phyloP scores from a whole-genome alignment of 2,329 filamentous ascomycete genomes.

The Pezizomycotina sp. region DNA sequence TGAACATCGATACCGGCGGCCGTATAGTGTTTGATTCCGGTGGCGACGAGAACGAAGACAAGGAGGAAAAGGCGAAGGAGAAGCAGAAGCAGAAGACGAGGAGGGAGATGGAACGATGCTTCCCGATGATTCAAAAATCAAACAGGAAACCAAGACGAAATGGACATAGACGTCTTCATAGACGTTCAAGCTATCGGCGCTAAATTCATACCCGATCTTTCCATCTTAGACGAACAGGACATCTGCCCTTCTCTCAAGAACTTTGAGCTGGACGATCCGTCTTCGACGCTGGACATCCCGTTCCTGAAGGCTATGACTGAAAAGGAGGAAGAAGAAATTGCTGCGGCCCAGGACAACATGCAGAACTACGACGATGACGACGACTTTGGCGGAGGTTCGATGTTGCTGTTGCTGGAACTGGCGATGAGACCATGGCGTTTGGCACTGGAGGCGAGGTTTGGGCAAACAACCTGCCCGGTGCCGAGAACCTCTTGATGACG shows the following conservation, averaged over 20 bases:
- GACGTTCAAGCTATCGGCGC: constrained; percentile 58
- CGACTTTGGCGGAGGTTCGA: constrained; percentile 59
- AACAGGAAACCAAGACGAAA: constrained; percentile 31
- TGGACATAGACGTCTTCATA: constrained; percentile 50
- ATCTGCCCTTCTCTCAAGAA: constrained; percentile 89
- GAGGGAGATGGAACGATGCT: constrained; percentile 29
- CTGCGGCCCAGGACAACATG: constrained; percentile 41
- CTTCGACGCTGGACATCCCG: constrained; percentile 68
- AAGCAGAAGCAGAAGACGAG: constrained; percentile 29
- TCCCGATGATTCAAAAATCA: constrained; percentile 28
- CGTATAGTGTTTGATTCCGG: constrained; percentile 97
- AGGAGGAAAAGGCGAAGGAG: constrained; percentile 11
- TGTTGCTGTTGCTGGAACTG: constrained; percentile 49
- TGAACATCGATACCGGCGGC: constrained; percentile 84
- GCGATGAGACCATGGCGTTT: constrained; percentile 59
- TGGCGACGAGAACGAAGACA: constrained; percentile 47
- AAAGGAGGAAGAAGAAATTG: constrained; percentile 41
- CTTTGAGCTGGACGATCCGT: constrained; percentile 72
- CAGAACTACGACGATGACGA: constrained; percentile 78
- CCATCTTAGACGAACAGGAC: constrained; percentile 64
- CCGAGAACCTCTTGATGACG: constrained; percentile 64
- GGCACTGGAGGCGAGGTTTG: constrained; percentile 92
- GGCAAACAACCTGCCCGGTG: constrained; percentile 67
- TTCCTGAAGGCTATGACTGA: constrained; percentile 78
- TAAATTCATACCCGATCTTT: constrained; percentile 73